A percentile compares a stretch with the other conserved stretches of the same genome.
These are phyloP conservation scores for Suillus variegatus DNA, from an alignment of 768 basidiomycete genomes.

Conservation along the genomic window DNA sequence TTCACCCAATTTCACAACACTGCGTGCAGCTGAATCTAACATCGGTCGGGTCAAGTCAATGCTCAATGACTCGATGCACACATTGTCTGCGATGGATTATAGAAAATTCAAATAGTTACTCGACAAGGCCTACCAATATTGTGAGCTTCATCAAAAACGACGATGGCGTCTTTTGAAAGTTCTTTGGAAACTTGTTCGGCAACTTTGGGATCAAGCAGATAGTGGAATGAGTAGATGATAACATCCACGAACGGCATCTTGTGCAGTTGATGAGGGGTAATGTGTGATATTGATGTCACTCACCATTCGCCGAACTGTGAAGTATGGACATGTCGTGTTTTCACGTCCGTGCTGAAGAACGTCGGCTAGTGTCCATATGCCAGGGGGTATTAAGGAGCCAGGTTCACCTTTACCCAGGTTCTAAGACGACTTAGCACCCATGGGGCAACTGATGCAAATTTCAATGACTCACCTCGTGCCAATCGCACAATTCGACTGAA, in stretches of 20 bases:
- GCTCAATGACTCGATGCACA: conserved; percentile 97
- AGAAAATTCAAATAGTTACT: neutral
- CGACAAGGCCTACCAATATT: conserved; percentile 74
- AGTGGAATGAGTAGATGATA: conserved; percentile 99
- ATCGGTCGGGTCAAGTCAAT: conserved; percentile 97
- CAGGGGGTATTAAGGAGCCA: conserved; percentile 78
- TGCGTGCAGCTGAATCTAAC: conserved; percentile 92
- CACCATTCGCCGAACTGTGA: conserved; percentile 95
- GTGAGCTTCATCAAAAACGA: conserved; percentile 99
- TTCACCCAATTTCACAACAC: conserved; percentile 82
- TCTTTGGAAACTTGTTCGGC: conserved; percentile 99
- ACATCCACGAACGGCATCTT: conserved; percentile 96
- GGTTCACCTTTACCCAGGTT: conserved; percentile 81
- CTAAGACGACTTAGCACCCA: conserved; percentile 40
- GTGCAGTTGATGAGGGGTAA: conserved; percentile 10
- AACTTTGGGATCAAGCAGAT: conserved; percentile 97
- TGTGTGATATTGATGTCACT: conserved; percentile 18
- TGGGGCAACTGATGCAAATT: neutral
- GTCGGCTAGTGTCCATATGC: conserved; percentile 94
- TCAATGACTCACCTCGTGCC: conserved; percentile 80
- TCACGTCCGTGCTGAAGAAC: conserved; percentile 87
- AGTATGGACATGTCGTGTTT: conserved; percentile 90
- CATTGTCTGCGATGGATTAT: conserved; percentile 67
- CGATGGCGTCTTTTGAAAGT: conserved; percentile 95
- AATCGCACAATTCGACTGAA: conserved; percentile 88